phyloP scores from a whole-genome alignment of 2,329 filamentous ascomycete genomes.

The Talaromyces sp. region DNA sequence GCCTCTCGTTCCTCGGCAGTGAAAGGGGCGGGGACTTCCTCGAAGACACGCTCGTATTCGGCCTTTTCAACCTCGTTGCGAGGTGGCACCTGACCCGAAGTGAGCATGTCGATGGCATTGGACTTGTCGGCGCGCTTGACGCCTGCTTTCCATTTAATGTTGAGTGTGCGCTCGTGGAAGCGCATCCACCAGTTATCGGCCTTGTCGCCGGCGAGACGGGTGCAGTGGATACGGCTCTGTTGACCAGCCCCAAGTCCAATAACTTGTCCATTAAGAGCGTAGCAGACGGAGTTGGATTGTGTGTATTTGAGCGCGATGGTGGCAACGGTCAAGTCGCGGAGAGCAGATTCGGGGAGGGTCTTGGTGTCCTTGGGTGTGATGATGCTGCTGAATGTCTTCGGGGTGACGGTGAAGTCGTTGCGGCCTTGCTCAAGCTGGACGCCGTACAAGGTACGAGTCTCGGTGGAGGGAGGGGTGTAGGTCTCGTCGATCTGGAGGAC shows the following conservation, averaged over 20 bases:
- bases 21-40: conserved; percentile 81
- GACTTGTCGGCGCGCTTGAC: conserved; percentile 96
- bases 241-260: conserved; percentile 93
- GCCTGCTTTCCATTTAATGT: conserved; percentile 95
- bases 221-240: conserved; percentile 98
- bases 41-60: conserved; percentile 85
- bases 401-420: conserved; percentile 85
- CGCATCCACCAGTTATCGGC: conserved; percentile 99
- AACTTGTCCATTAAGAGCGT: conserved; percentile 89
- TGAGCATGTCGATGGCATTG: conserved; percentile 94
- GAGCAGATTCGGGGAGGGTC: conserved; percentile 72
- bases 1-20: conserved; percentile 77
- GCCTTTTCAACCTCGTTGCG: conserved; percentile 79
- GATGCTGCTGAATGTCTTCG: conserved; percentile 77
- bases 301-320: conserved; percentile 99
- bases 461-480: conserved; percentile 71
- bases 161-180: conserved; percentile 85
- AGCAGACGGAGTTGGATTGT: conserved; percentile 98
- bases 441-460: conserved; percentile 86
- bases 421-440: conserved; percentile 85
- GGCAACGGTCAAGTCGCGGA: conserved; percentile 87
- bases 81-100: conserved; percentile 77
- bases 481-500: conserved; percentile 91
- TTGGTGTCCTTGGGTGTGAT: conserved; percentile 79
- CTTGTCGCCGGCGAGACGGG: conserved; percentile 93